phyloP scores from a whole-genome alignment of 2,329 filamentous ascomycete species.

The Fonsecaea multimorphosa region DNA sequence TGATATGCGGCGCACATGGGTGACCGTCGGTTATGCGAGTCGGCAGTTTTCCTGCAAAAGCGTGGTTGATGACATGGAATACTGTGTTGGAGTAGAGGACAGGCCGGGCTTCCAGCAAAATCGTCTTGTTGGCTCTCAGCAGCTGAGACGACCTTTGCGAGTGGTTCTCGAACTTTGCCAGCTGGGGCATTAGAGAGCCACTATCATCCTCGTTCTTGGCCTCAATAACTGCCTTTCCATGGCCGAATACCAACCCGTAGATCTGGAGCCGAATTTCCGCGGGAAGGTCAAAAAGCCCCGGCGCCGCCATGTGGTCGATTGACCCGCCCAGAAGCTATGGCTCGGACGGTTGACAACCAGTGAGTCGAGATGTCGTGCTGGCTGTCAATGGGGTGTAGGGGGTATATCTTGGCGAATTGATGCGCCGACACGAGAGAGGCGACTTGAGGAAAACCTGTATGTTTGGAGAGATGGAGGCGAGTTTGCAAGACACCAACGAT shows the following conservation, averaged over 20 bases:
- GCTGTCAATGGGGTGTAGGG: neutral
- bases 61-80: constrained; percentile 31
- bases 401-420: neutral
- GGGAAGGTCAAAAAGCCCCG: constrained; percentile 57
- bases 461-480: neutral
- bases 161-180: constrained; percentile 13
- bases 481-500: neutral
- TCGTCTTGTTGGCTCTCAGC: constrained; percentile 32
- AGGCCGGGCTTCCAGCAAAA: constrained; percentile 34
- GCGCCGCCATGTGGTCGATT: constrained; percentile 9
- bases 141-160: constrained; percentile 32
- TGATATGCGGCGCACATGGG: constrained; percentile 25
- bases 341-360: neutral
- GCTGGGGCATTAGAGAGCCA: constrained; percentile 29
- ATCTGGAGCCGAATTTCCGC: constrained; percentile 58
- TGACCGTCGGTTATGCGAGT: constrained; percentile 27
- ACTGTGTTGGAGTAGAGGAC: constrained; percentile 37
- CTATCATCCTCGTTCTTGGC: constrained; percentile 24
- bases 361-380: neutral
- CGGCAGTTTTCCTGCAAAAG: constrained; percentile 36
- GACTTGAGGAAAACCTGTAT: neutral
- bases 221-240: constrained; percentile 28
- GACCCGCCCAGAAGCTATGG: neutral
- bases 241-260: constrained; percentile 53
- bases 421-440: neutral